Base-by-base conservation (phyloP, 805 yeast species). In the Kuraishia ogatae region DNA sequence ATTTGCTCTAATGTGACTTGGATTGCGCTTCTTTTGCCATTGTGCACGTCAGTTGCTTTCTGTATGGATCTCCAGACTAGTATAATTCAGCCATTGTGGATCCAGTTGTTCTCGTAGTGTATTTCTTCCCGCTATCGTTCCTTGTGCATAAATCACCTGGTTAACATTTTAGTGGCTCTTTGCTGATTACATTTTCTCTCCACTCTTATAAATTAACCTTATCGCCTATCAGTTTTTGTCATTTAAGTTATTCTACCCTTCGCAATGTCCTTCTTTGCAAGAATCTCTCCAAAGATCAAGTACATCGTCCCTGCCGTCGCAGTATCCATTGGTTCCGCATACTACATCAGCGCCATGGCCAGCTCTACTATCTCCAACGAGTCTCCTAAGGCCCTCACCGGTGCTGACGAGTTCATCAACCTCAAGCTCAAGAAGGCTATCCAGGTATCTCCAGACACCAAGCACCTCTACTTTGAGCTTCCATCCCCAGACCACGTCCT, bases 361-460 rank as follows among this genome's bases (percentile, higher is more conserved):
- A 35, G n/a, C 43, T 39, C 64, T 22, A 55, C 57, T 51, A 55
- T 64, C 39, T 62, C 63, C 53, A 75, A 71, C 62, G 78, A 75
- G 29, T 57, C 70, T 48, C 64, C 70, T 52, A 76, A 74, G 53
- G 75, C 84, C 39, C 83, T 87, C 71, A 75, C 70, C 52, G 88
- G 87, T 58, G 84, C 81, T 55, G 82, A 79, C 62, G 76, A 81
- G 62, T 87, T 92, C 92, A 67, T 85, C 57, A 91, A 87, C 70
- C 76, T 88, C 66, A 84, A 84, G 55, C 62, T 77, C 54, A 70
- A 76, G 63, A 72, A 75, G 53, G 64, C 75, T 53, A 72, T 71
- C 61, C 77, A 81, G 24, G 66, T 85, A 47, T 80, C 89, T 19
- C 68, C 75, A 29, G 85, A 86, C 71, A 78, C 93, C 64, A 87